phyloP scores from a whole-genome alignment of 169 alveolate species.

The Cyclospora cayetanensis region DNA sequence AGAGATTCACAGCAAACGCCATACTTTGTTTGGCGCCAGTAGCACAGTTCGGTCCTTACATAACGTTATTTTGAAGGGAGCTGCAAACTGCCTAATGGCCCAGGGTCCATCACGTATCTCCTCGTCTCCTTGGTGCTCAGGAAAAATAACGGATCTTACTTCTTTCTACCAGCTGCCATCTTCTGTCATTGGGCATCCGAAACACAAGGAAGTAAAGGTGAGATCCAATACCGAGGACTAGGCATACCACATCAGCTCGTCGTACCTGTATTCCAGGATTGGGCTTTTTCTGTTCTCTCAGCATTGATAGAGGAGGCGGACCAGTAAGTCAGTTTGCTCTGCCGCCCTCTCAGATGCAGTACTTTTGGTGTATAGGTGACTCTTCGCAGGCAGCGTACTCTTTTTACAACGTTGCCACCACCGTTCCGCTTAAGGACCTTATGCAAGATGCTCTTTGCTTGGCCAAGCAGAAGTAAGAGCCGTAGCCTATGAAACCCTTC shows the following conservation, averaged over 20 bases:
- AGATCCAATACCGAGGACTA: neutral
- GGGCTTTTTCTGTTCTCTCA: neutral
- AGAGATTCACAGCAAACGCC: too few relatives aligned
- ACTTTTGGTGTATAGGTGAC: too few relatives aligned
- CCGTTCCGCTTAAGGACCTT: conserved; percentile 84
- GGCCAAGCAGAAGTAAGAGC: conserved; percentile 87
- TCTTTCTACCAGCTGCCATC: conserved; percentile 95
- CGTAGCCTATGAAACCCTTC: too few relatives aligned
- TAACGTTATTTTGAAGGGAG: too few relatives aligned
- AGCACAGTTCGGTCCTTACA: too few relatives aligned
- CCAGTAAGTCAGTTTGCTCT: neutral
- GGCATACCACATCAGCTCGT: too few relatives aligned
- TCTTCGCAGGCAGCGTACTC: conserved; percentile 88
- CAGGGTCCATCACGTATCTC: too few relatives aligned
- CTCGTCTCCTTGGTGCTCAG: conserved; percentile 70
- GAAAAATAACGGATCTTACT: conserved; percentile 91
- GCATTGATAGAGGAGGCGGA: neutral
- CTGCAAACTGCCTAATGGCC: too few relatives aligned
- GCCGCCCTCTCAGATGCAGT: neutral
- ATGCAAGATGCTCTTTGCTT: conserved; percentile 92
- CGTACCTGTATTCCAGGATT: neutral
- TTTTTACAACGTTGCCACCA: conserved; percentile 89
- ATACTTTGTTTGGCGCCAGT: too few relatives aligned
- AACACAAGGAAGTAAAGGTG: conserved; percentile 75
- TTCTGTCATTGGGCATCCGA: conserved; percentile 89